Percentiles rank a stretch among this genome's conserved stretches.
Conservation (phyloP, 139 green algal species). For the Monoraphidium neglectum region DNA sequence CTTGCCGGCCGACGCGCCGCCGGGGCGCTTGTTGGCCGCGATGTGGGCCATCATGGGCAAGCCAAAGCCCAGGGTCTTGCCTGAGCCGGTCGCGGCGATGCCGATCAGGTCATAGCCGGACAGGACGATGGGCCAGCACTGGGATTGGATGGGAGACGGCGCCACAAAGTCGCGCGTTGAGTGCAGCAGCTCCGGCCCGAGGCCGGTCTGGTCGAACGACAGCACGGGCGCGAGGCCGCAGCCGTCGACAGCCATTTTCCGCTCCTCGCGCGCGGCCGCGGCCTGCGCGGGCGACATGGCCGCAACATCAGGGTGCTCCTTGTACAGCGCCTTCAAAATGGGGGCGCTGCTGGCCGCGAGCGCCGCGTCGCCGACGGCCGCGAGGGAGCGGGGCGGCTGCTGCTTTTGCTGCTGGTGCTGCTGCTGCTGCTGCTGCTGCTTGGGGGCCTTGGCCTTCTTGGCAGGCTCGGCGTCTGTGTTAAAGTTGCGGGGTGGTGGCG, state of each 20-base stretch:
- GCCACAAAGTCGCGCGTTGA: slow-evolving; percentile 61
- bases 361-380: slow-evolving; percentile 56
- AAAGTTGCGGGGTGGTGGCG: neutral
- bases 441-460: slow-evolving; percentile 10
- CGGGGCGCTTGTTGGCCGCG: slow-evolving; percentile 51
- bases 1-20: slow-evolving; percentile 7
- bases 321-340: slow-evolving; percentile 71
- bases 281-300: slow-evolving; percentile 46
- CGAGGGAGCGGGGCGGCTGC: slow-evolving; percentile 28
- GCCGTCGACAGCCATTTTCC: slow-evolving; percentile 56
- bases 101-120: slow-evolving; percentile 84
- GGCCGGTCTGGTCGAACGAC: slow-evolving; percentile 64
- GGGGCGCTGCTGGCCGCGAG: slow-evolving; percentile 46
- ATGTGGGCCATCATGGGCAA: slow-evolving; percentile 85
- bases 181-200: slow-evolving; percentile 68
- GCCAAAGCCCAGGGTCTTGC: slow-evolving; percentile 83
- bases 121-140: slow-evolving; percentile 84
- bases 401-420: slow-evolving; percentile 22
- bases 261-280: slow-evolving; percentile 39
- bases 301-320: slow-evolving; percentile 51
- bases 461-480: slow-evolving; percentile 21
- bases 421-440: slow-evolving; percentile 33
- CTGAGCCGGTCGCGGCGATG: slow-evolving; percentile 85
- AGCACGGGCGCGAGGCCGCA: slow-evolving; percentile 50
- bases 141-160: slow-evolving; percentile 84